Conservation (phyloP, 495 filamentous ascomycete species). For the Neurospora hispaniola region DNA sequence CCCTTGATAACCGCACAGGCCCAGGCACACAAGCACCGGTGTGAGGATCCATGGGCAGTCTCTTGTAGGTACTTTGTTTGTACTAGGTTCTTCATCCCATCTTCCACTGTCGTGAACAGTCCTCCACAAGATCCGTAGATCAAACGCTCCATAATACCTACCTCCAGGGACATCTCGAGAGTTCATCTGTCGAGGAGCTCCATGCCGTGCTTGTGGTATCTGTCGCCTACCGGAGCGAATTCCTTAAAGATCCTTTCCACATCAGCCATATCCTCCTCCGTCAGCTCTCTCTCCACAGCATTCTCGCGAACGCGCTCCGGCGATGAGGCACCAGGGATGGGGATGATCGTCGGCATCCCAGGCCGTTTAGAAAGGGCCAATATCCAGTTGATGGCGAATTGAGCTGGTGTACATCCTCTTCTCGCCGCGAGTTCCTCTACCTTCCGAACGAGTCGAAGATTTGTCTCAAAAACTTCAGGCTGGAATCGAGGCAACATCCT, state of each 20-base stretch:
- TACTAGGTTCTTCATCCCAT: neutral
- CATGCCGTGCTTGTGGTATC: slow-evolving; percentile 26
- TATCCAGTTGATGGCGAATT: slow-evolving; percentile 73
- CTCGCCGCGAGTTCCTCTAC: slow-evolving; percentile 54
- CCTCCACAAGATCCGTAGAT: neutral
- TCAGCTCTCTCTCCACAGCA: slow-evolving; percentile 31
- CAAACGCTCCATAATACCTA: neutral
- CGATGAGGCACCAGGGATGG: slow-evolving; percentile 64
- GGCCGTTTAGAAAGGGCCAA: slow-evolving; percentile 39
- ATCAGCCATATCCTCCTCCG: slow-evolving; percentile 36
- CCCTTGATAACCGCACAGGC: neutral
- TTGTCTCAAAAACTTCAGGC: slow-evolving; percentile 57
- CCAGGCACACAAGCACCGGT: neutral
- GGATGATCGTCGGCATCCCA: slow-evolving; percentile 62
- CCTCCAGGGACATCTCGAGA: neutral
- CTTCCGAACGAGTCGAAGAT: slow-evolving; percentile 60
- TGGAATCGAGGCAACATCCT: slow-evolving; percentile 52
- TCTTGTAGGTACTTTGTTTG: neutral
- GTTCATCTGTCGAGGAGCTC: slow-evolving; percentile 6
- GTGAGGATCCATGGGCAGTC: neutral
- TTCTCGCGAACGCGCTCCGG: slow-evolving; percentile 42
- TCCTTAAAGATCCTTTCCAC: slow-evolving; percentile 34
- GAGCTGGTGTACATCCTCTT: slow-evolving; percentile 61
- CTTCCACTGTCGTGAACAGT: neutral
- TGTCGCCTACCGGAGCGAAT: slow-evolving; percentile 28